Conservation (phyloP, 2,329 filamentous ascomycete genomes). For the Nakataea oryzae region DNA sequence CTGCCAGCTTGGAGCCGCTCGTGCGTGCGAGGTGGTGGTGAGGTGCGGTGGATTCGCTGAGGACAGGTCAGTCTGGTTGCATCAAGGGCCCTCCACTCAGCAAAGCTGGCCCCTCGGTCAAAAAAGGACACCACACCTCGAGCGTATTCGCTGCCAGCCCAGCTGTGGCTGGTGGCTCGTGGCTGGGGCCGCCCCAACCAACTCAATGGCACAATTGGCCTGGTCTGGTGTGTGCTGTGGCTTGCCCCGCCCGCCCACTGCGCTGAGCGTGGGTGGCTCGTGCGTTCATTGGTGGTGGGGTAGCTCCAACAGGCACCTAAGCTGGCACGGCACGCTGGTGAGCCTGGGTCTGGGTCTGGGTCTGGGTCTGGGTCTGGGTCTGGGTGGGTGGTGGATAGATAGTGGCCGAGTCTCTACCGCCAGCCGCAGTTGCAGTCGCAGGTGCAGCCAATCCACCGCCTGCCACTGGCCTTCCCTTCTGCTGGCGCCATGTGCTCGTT, state of each 20-base stretch:
- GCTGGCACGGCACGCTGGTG: background rate
- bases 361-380: no score
- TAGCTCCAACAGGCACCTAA: background rate
- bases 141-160: slow-evolving; percentile 1
- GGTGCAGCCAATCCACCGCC: no score
- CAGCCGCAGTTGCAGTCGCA: no score
- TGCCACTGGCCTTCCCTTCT: no score
- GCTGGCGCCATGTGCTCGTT: no score
- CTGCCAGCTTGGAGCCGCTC: background rate
- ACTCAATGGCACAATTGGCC: background rate
- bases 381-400: no score
- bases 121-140: slow-evolving; percentile 5
- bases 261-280: background rate
- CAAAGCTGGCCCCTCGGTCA: slow-evolving; percentile 2
- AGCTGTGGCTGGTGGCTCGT: background rate
- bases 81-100: background rate
- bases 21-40: background rate
- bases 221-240: background rate
- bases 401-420: no score
- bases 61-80: background rate
- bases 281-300: background rate
- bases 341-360: no score
- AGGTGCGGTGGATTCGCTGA: background rate
- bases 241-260: background rate
- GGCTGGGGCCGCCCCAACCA: background rate